Conservation (phyloP, 2,329 filamentous ascomycete species). For the Aureobasidium melanogenum region DNA sequence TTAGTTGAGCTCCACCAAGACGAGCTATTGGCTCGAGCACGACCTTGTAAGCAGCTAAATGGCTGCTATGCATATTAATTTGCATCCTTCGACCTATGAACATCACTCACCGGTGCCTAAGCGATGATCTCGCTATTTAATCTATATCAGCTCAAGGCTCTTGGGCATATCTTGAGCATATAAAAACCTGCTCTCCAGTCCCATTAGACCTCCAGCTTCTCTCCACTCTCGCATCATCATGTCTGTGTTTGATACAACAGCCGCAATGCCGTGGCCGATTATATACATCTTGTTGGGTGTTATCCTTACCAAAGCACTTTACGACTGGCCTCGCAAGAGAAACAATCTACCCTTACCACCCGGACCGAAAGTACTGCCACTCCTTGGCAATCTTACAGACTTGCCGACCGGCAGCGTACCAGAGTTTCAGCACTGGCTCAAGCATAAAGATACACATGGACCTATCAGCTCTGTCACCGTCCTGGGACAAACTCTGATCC, state of each 20-base stretch:
- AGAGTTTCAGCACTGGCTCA: constrained; percentile 35
- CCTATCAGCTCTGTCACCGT: constrained; percentile 32
- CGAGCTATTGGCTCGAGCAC: not conserved
- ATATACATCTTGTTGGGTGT: not conserved
- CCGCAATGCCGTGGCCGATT: not conserved
- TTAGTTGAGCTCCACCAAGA: not conserved
- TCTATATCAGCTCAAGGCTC: not conserved
- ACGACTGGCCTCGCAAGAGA: not conserved
- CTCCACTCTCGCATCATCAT: not conserved
- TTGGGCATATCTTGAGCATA: not conserved
- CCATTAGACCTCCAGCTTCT: too few relatives aligned
- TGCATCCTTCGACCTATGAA: not conserved
- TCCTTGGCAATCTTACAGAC: constrained; percentile 19
- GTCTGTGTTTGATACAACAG: not conserved
- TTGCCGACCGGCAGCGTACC: constrained; percentile 20
- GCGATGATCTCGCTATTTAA: not conserved
- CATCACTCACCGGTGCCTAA: not conserved
- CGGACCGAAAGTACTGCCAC: constrained; percentile 17
- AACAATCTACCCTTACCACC: constrained; percentile 14
- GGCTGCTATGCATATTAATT: not conserved
- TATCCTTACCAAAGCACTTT: not conserved
- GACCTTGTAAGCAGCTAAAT: not conserved
- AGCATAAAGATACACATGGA: constrained; percentile 28
- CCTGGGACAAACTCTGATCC: constrained; percentile 33
- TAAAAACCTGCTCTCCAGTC: not conserved